Base-by-base conservation (phyloP, 495 filamentous ascomycete genomes). In the Aspergillus haitiensis region DNA sequence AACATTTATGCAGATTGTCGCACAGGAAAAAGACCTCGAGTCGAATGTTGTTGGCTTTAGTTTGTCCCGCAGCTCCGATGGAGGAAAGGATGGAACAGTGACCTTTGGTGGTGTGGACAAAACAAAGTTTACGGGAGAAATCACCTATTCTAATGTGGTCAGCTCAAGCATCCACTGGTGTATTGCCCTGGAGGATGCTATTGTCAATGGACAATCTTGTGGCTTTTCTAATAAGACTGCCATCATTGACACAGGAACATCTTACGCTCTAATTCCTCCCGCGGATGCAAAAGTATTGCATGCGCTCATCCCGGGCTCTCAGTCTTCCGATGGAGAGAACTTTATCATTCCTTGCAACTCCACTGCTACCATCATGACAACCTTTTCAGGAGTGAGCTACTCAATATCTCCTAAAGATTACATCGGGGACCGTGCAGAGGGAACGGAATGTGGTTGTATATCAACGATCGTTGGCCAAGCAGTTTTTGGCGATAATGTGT, bases 161-260 rank as follows among this genome's bases (percentile, higher is more conserved):
- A 46, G 64, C 54, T 60, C 74, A 56, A 46, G 67, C 21, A 65
- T 69, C 39, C 72, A 75, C 60, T 95, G 91, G 92, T 80, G 84
- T 39, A 86, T 96, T 56, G 72, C 83, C 0, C 58, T 92, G 32
- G 87, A 84, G 44, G 85, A 86, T 59, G 80, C 81, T 42, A 76
- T 78, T 11, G 80, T 86, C 46, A 79, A 85, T 62, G 88, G 79
- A 51, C 74, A 82, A 42, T 61, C 71, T 2, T 76, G 80, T 33
- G 71, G 72, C 9, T 70, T 91, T 46, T 72, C 63, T 7, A 75
- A 75, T 12, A 79, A 77, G 42, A 72, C 81, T 9, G 87, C 86
- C 12, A 87, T 88, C 65, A 85, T 96, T 63, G 91, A 96, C 73
- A 89, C 90, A 0, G 91, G 91, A 49, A 93, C 91, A 0, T 88